phyloP scores from a whole-genome alignment of 768 basidiomycete genomes.

The Suillus brevipes region DNA sequence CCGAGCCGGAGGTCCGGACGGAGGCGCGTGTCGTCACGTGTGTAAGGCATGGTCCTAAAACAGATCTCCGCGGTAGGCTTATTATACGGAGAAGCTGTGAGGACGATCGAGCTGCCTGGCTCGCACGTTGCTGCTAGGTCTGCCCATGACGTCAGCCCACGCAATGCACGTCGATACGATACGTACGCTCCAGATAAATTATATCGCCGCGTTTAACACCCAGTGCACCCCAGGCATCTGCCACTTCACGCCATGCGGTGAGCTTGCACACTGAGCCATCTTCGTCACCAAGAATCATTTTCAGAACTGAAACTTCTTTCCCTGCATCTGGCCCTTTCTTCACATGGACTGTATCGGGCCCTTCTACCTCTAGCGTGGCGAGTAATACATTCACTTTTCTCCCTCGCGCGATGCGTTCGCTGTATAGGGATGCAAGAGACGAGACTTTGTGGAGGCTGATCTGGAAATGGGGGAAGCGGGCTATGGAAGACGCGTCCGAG shows the following conservation, averaged over 20 bases:
- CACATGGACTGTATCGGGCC: conserved; percentile 64
- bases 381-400: conserved; percentile 60
- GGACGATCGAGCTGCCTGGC: conserved; percentile 41
- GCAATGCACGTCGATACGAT: conserved; percentile 2
- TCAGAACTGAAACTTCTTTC: conserved; percentile 64
- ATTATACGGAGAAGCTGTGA: conserved; percentile 70
- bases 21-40: conserved; percentile 55
- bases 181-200: conserved; percentile 66
- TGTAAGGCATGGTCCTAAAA: conserved; percentile 74
- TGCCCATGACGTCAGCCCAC: conserved; percentile 22
- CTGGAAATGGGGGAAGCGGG: conserved; percentile 70
- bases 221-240: conserved; percentile 65
- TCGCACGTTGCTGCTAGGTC: conserved; percentile 56
- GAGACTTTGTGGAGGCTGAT: conserved; percentile 66
- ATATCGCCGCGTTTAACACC: conserved; percentile 71
- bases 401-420: conserved; percentile 25
- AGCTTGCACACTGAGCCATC: conserved; percentile 66
- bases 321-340: conserved; percentile 74
- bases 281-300: conserved; percentile 74
- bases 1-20: conserved; percentile 76
- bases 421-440: conserved; percentile 44
- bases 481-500: conserved; percentile 72
- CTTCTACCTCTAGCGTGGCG: conserved; percentile 74
- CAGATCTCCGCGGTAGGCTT: conserved; percentile 67
- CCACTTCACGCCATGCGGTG: conserved; percentile 77